Evolutionary conservation across 2,329 filamentous ascomycete genomes (phyloP).

Genomic region (Cladosporium velox): DNA sequence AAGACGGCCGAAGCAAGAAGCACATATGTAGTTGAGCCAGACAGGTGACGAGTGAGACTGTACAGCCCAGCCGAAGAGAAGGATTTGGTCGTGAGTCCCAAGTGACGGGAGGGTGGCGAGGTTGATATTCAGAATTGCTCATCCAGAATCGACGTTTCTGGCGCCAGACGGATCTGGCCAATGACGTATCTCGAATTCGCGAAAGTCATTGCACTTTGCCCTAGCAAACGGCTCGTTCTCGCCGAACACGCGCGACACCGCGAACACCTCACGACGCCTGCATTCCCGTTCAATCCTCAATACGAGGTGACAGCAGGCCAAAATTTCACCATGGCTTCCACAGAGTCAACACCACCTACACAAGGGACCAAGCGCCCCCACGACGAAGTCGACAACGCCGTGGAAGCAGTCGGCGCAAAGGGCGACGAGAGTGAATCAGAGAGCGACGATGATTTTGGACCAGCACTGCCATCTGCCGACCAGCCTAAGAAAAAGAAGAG

Average conservation of each 20-base stretch:
- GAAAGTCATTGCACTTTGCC: neutral
- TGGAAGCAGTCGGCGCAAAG: conserved; percentile 16
- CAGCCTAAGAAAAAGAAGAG: conserved; percentile 89
- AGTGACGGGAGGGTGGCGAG: conserved; percentile 2
- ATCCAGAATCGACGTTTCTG: conserved; percentile 14
- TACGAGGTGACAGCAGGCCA: conserved; percentile 16
- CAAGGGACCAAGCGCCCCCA: conserved; percentile 36
- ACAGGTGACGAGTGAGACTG: neutral
- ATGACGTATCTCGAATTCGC: neutral
- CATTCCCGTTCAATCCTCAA: neutral
- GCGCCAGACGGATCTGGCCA: neutral
- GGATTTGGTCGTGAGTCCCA: neutral
- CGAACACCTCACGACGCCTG: neutral
- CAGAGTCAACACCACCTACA: neutral
- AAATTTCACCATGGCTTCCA: conserved; percentile 18
- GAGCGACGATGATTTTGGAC: conserved; percentile 80
- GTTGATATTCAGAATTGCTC: conserved; percentile 18
- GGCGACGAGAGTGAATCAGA: conserved; percentile 61
- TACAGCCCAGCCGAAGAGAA: neutral
- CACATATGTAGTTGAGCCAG: neutral
- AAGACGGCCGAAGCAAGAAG: neutral
- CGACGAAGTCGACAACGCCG: conserved; percentile 30
- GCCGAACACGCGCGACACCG: neutral
- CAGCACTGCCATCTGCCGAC: conserved; percentile 78
- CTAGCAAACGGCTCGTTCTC: neutral